Percentiles rank a stretch among this genome's conserved stretches.
Conservation (phyloP, 1,284 basidiomycete genomes). For the Moesziomyces sp. region DNA sequence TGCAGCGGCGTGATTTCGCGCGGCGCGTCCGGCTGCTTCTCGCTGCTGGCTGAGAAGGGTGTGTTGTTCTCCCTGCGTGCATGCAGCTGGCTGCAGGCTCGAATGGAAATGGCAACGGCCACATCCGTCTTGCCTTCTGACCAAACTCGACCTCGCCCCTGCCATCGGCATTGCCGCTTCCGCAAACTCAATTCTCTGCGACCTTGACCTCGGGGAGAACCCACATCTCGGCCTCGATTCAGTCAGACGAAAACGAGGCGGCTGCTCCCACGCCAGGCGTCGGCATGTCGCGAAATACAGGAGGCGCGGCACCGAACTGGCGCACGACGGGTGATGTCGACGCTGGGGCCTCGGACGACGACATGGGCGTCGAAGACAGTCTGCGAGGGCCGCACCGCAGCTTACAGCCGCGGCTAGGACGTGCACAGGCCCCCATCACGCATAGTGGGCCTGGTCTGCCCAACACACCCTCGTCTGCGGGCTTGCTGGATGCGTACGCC, state of each 20-base stretch:
- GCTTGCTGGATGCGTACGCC: background rate
- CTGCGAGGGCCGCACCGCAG: constrained; percentile 1
- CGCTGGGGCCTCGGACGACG: constrained; percentile 3
- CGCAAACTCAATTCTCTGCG: no score
- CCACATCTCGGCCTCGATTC: no score
- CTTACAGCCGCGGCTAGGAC: background rate
- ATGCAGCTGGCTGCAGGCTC: no score
- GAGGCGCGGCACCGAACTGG: background rate
- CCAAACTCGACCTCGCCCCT: no score
- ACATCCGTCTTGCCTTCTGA: no score
- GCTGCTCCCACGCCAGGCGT: background rate
- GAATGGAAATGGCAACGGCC: no score
- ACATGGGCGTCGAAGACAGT: constrained; percentile 15
- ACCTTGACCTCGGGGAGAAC: no score
- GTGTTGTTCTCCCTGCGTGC: constrained; percentile 13
- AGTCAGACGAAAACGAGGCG: background rate
- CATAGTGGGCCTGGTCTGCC: background rate
- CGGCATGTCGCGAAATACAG: constrained; percentile 3
- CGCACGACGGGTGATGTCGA: background rate
- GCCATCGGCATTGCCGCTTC: no score
- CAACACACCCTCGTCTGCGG: background rate
- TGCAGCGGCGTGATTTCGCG: no score
- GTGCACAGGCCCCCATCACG: background rate
- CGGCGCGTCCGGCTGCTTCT: no score
- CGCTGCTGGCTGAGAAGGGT: no score